phyloP scores from a whole-genome alignment of 768 basidiomycete genomes.

The Rhodosporidiobolus sp. region DNA sequence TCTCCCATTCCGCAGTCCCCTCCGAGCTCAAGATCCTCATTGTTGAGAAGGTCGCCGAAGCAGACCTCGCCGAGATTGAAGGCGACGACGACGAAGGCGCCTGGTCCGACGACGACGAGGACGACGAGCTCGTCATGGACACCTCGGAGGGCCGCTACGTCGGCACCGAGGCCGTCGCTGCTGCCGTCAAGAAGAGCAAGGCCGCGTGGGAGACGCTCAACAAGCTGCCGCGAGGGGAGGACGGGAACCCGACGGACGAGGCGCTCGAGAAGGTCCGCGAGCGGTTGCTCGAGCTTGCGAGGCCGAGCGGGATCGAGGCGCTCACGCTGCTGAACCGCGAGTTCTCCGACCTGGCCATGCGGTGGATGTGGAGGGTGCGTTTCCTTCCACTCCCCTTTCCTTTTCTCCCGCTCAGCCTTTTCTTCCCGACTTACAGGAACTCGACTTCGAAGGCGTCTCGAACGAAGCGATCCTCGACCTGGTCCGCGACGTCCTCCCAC shows the following conservation, averaged over 20 bases:
- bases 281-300: background rate
- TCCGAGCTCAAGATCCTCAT: slow-evolving; percentile 32
- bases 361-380: slow-evolving; percentile 21
- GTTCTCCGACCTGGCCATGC: slow-evolving; percentile 14
- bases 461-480: slow-evolving; percentile 6
- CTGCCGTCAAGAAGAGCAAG: no score
- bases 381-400: no score
- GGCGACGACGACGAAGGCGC: background rate
- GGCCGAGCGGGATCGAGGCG: background rate
- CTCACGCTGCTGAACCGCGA: slow-evolving; percentile 25
- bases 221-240: background rate
- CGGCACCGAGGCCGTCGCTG: no score
- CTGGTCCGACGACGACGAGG: slow-evolving; percentile 1
- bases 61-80: background rate
- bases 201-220: background rate
- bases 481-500: slow-evolving; percentile 9
- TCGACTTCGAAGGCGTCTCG: slow-evolving; percentile 12
- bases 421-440: slow-evolving; percentile 1
- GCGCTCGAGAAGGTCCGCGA: background rate
- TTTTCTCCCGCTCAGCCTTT: no score
- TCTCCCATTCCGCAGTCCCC: slow-evolving; percentile 9
- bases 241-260: background rate
- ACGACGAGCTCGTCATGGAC: background rate
- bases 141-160: no score
- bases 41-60: slow-evolving; percentile 12